Evolutionary conservation across 2,329 filamentous ascomycete species (phyloP).

Genomic region (Celoporthe dispersa): DNA sequence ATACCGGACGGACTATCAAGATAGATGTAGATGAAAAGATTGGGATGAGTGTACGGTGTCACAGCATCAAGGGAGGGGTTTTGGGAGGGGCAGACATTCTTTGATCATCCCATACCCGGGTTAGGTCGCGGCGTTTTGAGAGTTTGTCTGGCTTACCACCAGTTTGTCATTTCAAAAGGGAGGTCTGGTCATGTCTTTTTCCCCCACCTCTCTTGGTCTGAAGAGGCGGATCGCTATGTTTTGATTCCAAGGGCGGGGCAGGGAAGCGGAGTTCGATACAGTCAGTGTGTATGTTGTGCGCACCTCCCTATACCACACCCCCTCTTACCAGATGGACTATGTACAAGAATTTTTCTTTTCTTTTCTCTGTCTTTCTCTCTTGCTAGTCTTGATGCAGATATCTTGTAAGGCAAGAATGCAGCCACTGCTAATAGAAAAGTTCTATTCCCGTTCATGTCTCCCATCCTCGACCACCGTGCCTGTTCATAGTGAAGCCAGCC

Average conservation of each 20-base stretch:
- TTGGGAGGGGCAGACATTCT: background rate
- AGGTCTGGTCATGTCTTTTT: background rate
- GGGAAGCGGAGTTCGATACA: slow-evolving; percentile 8
- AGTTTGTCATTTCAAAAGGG: background rate
- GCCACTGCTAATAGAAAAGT: background rate
- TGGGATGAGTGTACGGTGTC: background rate
- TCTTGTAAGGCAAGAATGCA: background rate
- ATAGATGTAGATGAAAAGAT: background rate
- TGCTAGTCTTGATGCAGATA: background rate
- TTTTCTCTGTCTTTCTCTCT: background rate
- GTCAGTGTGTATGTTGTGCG: background rate
- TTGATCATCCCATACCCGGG: background rate
- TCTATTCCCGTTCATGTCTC: background rate
- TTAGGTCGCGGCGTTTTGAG: slow-evolving; percentile 2
- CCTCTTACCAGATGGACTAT: background rate
- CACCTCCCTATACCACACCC: background rate
- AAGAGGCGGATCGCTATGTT: background rate
- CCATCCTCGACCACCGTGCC: background rate
- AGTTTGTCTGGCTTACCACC: background rate
- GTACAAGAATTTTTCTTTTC: background rate
- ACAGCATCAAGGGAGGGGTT: background rate
- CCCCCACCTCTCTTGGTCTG: background rate
- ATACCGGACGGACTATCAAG: background rate
- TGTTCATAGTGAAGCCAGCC: too few species aligned
- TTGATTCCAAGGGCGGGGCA: background rate